Evolutionary conservation across 257 asterid species (phyloP).

Genomic region (Jacaranda mimosifolia): DNA sequence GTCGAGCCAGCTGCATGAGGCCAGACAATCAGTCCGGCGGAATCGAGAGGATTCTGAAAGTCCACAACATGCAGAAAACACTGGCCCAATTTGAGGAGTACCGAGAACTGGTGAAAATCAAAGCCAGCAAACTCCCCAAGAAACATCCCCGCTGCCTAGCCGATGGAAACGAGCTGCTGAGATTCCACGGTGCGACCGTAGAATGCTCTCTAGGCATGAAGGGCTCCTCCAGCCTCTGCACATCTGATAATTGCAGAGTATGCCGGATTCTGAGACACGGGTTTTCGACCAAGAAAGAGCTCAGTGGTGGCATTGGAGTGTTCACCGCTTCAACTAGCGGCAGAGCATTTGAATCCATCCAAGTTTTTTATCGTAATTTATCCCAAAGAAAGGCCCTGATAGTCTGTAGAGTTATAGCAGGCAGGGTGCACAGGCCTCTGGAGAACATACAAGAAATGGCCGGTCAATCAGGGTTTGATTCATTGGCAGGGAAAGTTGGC

Average conservation of each 20-base stretch:
- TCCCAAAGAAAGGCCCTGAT: constrained; percentile 63
- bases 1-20: constrained; percentile 63
- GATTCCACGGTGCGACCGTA: constrained; percentile 77
- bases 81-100: constrained; percentile 88
- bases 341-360: constrained; percentile 74
- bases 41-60: constrained; percentile 80
- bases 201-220: constrained; percentile 72
- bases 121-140: constrained; percentile 73
- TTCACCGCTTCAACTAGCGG: constrained; percentile 90
- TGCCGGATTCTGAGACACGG: constrained; percentile 77
- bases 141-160: constrained; percentile 97
- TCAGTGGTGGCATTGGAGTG: constrained; percentile 63
- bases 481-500: constrained; percentile 90
- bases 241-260: constrained; percentile 64
- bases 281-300: constrained; percentile 59
- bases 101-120: constrained; percentile 79
- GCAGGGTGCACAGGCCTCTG: constrained; percentile 89
- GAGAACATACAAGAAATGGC: constrained; percentile 72
- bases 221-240: constrained; percentile 65
- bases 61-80: constrained; percentile 87
- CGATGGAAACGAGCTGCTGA: constrained; percentile 88
- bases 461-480: constrained; percentile 87
- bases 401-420: constrained; percentile 94
- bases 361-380: constrained; percentile 29
- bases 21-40: constrained; percentile 50